Evolutionary conservation across 768 basidiomycete genomes (phyloP).

Genomic region (Pleurotus platypus): DNA sequence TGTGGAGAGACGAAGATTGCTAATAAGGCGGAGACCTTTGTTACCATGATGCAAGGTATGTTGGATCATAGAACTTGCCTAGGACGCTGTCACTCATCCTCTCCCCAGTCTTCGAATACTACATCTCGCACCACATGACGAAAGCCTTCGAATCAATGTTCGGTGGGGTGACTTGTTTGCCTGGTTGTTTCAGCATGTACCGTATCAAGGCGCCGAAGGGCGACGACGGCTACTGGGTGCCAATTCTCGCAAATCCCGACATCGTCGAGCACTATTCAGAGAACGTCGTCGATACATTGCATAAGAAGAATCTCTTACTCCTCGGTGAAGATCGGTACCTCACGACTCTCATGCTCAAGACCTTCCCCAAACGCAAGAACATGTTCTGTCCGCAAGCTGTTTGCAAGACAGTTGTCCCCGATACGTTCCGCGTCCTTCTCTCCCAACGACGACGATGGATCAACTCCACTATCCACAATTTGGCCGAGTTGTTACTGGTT

Average conservation of each 20-base stretch:
- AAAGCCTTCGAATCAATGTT: constrained; percentile 99
- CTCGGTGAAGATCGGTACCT: constrained; percentile 99
- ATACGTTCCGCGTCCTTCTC: constrained; percentile 89
- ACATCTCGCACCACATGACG: constrained; percentile 98
- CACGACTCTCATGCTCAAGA: constrained; percentile 95
- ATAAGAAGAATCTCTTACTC: constrained; percentile 97
- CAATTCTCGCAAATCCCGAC: constrained; percentile 96
- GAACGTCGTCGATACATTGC: constrained; percentile 97
- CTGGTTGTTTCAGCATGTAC: constrained; percentile 99
- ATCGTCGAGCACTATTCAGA: constrained; percentile 99
- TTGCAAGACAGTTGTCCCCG: constrained; percentile 98
- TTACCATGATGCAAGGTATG: constrained; percentile 99
- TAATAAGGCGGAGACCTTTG: constrained; percentile 97
- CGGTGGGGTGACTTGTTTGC: constrained; percentile 98
- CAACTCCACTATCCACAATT: constrained; percentile 97
- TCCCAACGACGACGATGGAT: constrained; percentile 99
- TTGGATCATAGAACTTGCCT: constrained; percentile 8
- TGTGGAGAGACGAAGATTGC: constrained; percentile 99
- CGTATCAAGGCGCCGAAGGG: constrained; percentile 99
- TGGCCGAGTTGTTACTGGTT: constrained; percentile 91
- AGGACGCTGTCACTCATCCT: constrained; percentile 8
- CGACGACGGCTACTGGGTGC: constrained; percentile 94
- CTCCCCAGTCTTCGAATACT: constrained; percentile 91
- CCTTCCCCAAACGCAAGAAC: constrained; percentile 99
- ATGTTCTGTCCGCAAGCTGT: constrained; percentile 98